Evolutionary conservation across 495 filamentous ascomycete genomes (phyloP).

Genomic region (Lasiosphaeria miniovina): DNA sequence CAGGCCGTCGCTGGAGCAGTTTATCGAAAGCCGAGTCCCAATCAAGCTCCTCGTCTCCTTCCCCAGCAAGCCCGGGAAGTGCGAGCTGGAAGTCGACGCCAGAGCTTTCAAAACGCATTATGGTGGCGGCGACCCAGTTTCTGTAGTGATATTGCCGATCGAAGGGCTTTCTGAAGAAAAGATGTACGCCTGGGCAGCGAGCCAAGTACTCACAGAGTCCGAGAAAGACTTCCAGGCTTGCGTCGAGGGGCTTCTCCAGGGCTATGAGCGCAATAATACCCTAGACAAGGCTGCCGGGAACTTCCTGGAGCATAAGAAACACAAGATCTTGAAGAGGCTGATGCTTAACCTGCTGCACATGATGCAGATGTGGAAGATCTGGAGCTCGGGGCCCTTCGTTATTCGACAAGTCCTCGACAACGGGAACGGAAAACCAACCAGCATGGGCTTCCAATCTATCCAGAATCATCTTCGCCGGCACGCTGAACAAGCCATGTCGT

Average conservation of each 20-base stretch:
- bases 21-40: not conserved
- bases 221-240: conserved; percentile 13
- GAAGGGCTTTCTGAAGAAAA: conserved; percentile 2
- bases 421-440: not conserved
- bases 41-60: conserved; percentile 11
- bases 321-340: conserved; percentile 3
- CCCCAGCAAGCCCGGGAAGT: conserved; percentile 10
- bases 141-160: conserved; percentile 1
- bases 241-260: conserved; percentile 20
- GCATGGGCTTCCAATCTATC: conserved; percentile 6
- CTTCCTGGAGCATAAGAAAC: not conserved
- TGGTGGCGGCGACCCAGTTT: not conserved
- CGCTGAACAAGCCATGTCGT: conserved; percentile 23
- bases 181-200: conserved; percentile 14
- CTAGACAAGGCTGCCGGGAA: not conserved
- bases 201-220: conserved; percentile 10
- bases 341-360: conserved; percentile 20
- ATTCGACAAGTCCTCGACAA: not conserved
- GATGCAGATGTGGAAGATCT: conserved; percentile 26
- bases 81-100: conserved; percentile 6
- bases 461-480: conserved; percentile 17
- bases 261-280: conserved; percentile 4
- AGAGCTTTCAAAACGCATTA: conserved; percentile 1
- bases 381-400: conserved; percentile 22
- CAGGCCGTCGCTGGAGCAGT: conserved; percentile 8